Percentiles rank a stretch among this genome's conserved stretches.
These are phyloP conservation scores for Apiotrichum akiyoshidainum DNA, from an alignment of 1,284 basidiomycete species.

Conservation along the genomic window DNA sequence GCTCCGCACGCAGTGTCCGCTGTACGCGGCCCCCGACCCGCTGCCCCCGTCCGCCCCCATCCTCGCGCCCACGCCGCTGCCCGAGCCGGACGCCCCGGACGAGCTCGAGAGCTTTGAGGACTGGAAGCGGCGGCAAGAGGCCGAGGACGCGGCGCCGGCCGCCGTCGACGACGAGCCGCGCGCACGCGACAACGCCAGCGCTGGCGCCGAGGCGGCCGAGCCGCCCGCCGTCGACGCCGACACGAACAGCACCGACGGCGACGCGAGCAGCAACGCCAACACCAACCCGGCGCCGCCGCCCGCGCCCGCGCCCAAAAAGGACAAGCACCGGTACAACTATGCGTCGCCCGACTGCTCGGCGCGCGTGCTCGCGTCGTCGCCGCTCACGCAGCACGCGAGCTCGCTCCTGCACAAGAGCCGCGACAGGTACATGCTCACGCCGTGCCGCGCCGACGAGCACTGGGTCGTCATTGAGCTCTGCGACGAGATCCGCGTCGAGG, in stretches of 20 bases:
- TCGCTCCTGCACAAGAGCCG: constrained; percentile 84
- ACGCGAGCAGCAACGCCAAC: neutral
- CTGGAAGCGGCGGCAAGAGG: constrained; percentile 71
- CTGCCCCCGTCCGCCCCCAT: neutral
- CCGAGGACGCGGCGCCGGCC: constrained; percentile 27
- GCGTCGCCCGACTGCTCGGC: constrained; percentile 90
- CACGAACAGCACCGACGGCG: neutral
- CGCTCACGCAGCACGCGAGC: constrained; percentile 75
- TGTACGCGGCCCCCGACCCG: neutral
- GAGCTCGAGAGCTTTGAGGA: constrained; percentile 76
- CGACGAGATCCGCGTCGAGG: constrained; percentile 94
- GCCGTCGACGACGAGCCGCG: neutral
- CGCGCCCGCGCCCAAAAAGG: constrained; percentile 10
- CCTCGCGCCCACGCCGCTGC: neutral
- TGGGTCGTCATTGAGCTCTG: constrained; percentile 95
- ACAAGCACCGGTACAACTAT: constrained; percentile 77
- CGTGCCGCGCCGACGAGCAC: constrained; percentile 69
- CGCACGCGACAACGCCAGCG: neutral
- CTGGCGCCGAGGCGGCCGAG: neutral
- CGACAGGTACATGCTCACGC: constrained; percentile 96
- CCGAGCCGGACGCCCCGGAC: neutral
- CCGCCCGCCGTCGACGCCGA: neutral
- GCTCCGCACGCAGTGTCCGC: neutral
- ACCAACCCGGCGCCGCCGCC: constrained; percentile 2
- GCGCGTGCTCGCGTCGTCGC: constrained; percentile 79